A percentile compares a stretch with the other conserved stretches of the same genome.
Evolutionary conservation across 495 filamentous ascomycete species (phyloP).

Genomic region (Podospora tetraspora): DNA sequence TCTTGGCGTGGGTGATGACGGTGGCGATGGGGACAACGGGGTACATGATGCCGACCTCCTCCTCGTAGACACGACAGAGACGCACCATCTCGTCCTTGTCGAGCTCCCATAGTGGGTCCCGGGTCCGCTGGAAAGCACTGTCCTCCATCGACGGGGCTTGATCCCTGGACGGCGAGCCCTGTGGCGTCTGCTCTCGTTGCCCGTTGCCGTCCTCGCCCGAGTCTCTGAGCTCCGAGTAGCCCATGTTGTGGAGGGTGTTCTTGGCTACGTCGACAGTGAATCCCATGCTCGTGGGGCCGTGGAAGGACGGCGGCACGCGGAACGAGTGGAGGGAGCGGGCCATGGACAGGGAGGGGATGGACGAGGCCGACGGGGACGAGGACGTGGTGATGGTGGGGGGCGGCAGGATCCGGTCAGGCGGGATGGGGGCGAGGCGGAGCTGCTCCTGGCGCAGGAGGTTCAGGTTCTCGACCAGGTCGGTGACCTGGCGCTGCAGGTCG

Average conservation of each 20-base stretch:
- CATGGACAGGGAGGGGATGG: slow-evolving; percentile 28
- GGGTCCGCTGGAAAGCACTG: slow-evolving; percentile 24
- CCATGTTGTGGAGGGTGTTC: slow-evolving; percentile 83
- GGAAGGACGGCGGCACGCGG: slow-evolving; percentile 59
- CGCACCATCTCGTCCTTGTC: slow-evolving; percentile 65
- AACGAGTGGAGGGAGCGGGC: slow-evolving; percentile 22
- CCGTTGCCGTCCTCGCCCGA: slow-evolving; percentile 49
- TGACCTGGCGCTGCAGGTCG: slow-evolving; percentile 78
- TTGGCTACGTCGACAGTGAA: slow-evolving; percentile 86
- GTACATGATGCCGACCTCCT: slow-evolving; percentile 85
- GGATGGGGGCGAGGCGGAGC: slow-evolving; percentile 37
- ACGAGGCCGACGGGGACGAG: slow-evolving; percentile 33
- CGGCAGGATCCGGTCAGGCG: slow-evolving; percentile 30
- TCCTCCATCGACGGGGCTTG: slow-evolving; percentile 23
- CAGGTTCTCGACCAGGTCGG: slow-evolving; percentile 63
- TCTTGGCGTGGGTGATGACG: slow-evolving; percentile 57
- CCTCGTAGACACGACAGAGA: slow-evolving; percentile 67
- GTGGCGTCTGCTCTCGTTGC: slow-evolving; percentile 50
- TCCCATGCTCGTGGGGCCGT: slow-evolving; percentile 78
- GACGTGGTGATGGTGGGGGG: slow-evolving; percentile 32
- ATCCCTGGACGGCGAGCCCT: slow-evolving; percentile 33
- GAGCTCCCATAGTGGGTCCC: slow-evolving; percentile 74
- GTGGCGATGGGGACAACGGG: slow-evolving; percentile 68
- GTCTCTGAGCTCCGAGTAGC: slow-evolving; percentile 58
- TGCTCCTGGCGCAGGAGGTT: slow-evolving; percentile 54